Evolutionary conservation across 768 basidiomycete species (phyloP).

Genomic region (Rhizopogon salebrosus): DNA sequence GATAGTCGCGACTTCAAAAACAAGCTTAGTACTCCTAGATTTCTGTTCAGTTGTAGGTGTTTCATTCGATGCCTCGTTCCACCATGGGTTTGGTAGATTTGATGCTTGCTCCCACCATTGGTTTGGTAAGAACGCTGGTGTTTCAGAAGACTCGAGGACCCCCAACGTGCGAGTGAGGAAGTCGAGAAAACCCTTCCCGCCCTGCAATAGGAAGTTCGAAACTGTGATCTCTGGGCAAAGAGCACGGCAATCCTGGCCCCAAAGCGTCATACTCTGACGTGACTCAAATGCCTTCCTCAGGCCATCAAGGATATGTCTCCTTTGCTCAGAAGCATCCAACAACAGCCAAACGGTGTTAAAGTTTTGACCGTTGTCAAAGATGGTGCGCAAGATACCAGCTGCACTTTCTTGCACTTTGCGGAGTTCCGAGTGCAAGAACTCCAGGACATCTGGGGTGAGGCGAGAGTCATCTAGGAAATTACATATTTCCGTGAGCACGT

Average conservation of each 20-base stretch:
- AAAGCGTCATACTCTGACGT: too few species aligned
- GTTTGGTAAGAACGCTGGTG: not conserved
- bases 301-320: too few species aligned
- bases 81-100: slow-evolving; percentile 8
- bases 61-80: slow-evolving; percentile 3
- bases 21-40: not conserved
- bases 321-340: not conserved
- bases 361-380: slow-evolving; percentile 1
- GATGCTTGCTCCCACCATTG: slow-evolving; percentile 3
- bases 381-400: not conserved
- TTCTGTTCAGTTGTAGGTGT: not conserved
- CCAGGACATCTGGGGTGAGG: not conserved
- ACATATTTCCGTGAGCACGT: slow-evolving; percentile 7
- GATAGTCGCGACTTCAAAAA: slow-evolving; percentile 8
- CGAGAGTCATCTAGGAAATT: not conserved
- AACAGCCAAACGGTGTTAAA: slow-evolving; percentile 12
- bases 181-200: slow-evolving; percentile 4
- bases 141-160: not conserved
- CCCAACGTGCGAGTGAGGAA: slow-evolving; percentile 2
- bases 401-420: not conserved
- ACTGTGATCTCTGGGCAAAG: slow-evolving; percentile 14
- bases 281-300: too few species aligned
- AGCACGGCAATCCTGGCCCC: slow-evolving; percentile 11
- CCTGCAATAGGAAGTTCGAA: slow-evolving; percentile 4
- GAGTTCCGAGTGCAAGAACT: slow-evolving; percentile 1